phyloP scores from a whole-genome alignment of 208 protist species.

The Naegleria lovaniensis region DNA sequence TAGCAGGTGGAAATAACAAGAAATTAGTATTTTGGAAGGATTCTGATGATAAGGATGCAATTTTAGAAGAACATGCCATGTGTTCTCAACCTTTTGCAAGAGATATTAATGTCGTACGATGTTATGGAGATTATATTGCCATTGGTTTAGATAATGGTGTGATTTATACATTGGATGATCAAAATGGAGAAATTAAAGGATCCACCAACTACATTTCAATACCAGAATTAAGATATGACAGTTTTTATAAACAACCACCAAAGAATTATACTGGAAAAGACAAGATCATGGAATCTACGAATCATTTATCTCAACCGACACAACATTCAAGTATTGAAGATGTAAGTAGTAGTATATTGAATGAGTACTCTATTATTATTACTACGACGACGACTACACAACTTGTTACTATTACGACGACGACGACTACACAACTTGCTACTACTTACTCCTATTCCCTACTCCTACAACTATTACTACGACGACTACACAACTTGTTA shows the following conservation, averaged over 20 bases:
- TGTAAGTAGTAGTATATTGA: not conserved
- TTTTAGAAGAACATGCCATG: not conserved
- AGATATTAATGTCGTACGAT: not conserved
- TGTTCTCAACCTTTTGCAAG: not conserved
- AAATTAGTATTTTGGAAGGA: slow-evolving; percentile 3
- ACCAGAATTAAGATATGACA: not conserved
- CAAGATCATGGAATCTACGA: not conserved
- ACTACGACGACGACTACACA: not conserved
- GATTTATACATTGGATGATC: not conserved
- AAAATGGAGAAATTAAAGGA: not conserved
- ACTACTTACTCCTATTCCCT: too few relatives aligned
- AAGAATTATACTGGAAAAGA: not conserved
- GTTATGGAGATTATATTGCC: not conserved
- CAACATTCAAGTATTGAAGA: not conserved
- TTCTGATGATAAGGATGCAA: not conserved
- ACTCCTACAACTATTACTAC: too few relatives aligned
- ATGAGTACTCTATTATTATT: too few relatives aligned
- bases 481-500: too few relatives aligned
- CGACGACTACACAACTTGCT: too few relatives aligned
- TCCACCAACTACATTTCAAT: not conserved
- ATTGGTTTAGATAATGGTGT: not conserved
- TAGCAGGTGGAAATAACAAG: not conserved
- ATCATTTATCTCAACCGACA: not conserved
- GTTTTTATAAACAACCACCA: not conserved
- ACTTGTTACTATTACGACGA: not conserved